These are phyloP conservation scores for Fusarium annulatum DNA, from an alignment of 2,329 filamentous ascomycete species.

Conservation along the genomic window DNA sequence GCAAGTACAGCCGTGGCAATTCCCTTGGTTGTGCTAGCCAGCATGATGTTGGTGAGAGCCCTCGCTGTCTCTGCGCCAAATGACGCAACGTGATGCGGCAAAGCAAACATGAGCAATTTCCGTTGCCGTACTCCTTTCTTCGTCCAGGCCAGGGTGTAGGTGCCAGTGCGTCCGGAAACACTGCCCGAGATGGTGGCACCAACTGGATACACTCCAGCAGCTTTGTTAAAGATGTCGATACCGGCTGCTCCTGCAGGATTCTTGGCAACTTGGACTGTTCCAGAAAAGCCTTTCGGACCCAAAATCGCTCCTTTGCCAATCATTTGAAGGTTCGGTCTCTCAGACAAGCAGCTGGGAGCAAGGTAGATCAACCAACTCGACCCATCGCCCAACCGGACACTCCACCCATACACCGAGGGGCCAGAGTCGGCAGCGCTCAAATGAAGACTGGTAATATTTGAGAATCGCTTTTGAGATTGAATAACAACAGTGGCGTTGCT, in stretches of 20 bases:
- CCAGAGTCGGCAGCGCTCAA: background rate
- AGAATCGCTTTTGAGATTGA: background rate
- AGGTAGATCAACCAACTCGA: background rate
- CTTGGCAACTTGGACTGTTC: background rate
- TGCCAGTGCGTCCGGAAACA: background rate
- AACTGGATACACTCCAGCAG: background rate
- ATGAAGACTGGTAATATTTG: background rate
- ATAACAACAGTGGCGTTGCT: background rate
- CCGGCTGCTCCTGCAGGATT: background rate
- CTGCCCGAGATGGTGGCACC: background rate
- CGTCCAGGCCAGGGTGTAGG: background rate
- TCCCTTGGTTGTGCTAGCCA: background rate
- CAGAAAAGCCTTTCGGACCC: background rate
- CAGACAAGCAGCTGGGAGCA: background rate
- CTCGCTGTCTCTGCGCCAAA: background rate
- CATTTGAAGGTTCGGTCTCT: background rate
- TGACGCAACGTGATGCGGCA: background rate
- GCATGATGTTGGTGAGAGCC: background rate
- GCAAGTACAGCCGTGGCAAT: background rate
- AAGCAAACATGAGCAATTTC: background rate
- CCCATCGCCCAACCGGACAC: background rate
- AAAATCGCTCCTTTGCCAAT: background rate
- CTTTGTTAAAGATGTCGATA: background rate
- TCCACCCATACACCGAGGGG: background rate
- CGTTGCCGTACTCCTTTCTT: background rate